A percentile compares a stretch with the other conserved stretches of the same genome.
Conservation (phyloP, 2,329 filamentous ascomycete genomes). For the Xylariaceae sp. region DNA sequence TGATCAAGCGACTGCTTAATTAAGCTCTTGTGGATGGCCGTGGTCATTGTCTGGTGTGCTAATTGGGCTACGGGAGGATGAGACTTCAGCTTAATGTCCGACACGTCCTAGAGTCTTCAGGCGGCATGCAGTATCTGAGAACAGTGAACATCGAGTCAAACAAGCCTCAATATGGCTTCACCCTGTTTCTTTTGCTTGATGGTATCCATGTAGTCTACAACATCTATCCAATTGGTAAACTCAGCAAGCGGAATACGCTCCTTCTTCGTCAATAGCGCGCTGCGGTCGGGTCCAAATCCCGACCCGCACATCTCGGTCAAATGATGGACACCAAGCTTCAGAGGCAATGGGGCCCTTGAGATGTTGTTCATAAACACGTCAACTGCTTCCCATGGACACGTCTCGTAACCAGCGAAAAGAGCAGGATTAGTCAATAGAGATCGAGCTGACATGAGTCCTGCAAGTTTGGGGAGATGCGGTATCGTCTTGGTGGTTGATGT, state of each 20-base stretch:
- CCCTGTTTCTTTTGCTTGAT: slow-evolving; percentile 10
- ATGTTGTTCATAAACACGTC: slow-evolving; percentile 58
- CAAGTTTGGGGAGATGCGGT: slow-evolving; percentile 43
- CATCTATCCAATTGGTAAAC: slow-evolving; percentile 49
- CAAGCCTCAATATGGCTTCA: slow-evolving; percentile 7
- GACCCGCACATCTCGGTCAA: slow-evolving; percentile 62
- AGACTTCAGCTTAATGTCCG: too few species aligned
- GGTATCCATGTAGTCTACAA: slow-evolving; percentile 58
- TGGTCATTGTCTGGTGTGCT: too few species aligned
- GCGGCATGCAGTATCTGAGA: too few species aligned
- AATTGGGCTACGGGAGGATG: too few species aligned
- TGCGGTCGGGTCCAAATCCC: slow-evolving; percentile 50
- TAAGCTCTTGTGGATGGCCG: too few species aligned
- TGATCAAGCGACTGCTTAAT: too few species aligned
- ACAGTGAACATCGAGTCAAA: too few species aligned
- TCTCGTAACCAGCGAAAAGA: slow-evolving; percentile 53
- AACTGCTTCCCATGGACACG: slow-evolving; percentile 59
- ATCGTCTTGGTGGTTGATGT: slow-evolving; percentile 5
- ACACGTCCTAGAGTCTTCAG: too few species aligned
- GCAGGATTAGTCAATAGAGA: slow-evolving; percentile 65
- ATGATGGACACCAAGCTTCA: slow-evolving; percentile 62
- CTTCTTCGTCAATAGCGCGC: slow-evolving; percentile 51
- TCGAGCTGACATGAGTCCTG: slow-evolving; percentile 67
- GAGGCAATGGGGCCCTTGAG: slow-evolving; percentile 54
- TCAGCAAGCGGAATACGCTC: slow-evolving; percentile 49